Evolutionary conservation across 106 monocot genomes (phyloP).

Genomic region (Amphibolis antarctica): DNA sequence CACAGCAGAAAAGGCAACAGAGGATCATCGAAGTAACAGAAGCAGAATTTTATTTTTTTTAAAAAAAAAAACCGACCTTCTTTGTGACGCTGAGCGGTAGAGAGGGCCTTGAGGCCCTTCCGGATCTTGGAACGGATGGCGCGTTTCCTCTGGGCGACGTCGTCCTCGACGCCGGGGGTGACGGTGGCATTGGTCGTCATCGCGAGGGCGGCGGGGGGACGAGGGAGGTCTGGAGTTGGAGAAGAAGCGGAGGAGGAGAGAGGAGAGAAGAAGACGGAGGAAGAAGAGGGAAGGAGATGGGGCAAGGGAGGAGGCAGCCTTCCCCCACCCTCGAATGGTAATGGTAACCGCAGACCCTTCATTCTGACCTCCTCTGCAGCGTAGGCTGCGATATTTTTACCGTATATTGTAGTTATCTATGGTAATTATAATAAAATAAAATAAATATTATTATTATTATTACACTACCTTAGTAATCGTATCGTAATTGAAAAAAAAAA

Average conservation of each 20-base stretch:
- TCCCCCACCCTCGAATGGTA: too few species aligned
- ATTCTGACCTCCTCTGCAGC: too few species aligned
- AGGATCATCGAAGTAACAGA: background rate
- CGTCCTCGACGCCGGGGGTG: background rate
- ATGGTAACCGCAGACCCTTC: too few species aligned
- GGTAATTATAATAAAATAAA: too few species aligned
- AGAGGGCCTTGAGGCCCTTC: slow-evolving; percentile 7
- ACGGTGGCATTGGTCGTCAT: background rate
- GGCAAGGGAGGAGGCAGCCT: background rate
- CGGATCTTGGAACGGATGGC: slow-evolving; percentile 17
- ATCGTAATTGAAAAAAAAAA: too few species aligned
- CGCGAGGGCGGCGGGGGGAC: background rate
- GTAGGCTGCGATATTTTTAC: too few species aligned
- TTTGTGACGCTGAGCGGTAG: slow-evolving; percentile 7
- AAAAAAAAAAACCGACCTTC: slow-evolving; percentile 8
- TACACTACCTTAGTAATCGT: too few species aligned
- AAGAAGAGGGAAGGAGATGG: background rate
- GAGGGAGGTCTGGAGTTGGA: background rate
- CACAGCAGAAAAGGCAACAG: background rate
- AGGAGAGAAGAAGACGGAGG: background rate
- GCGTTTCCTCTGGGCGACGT: slow-evolving; percentile 7
- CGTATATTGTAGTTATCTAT: too few species aligned
- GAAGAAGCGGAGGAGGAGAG: background rate
- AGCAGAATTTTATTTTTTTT: too few species aligned
- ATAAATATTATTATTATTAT: too few species aligned